Conservation (phyloP, 768 basidiomycete species). For the Suillus subalutaceus region DNA sequence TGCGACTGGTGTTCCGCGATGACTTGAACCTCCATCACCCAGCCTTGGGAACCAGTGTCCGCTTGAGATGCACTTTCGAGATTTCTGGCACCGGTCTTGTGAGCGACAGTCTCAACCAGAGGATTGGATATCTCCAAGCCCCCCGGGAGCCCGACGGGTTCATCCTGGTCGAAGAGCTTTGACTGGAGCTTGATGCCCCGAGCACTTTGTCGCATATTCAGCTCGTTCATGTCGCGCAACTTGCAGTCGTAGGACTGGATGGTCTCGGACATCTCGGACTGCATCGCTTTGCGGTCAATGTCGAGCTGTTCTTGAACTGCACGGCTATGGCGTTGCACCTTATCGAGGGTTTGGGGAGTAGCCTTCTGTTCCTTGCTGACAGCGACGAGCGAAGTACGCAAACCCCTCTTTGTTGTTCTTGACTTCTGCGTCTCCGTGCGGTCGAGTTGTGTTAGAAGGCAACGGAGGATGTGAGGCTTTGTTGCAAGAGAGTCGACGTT, state of each 20-base stretch:
- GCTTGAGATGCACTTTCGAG: background rate
- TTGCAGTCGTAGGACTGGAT: background rate
- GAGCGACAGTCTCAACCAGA: background rate
- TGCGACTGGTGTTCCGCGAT: background rate
- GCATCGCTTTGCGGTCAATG: background rate
- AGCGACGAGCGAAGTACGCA: background rate
- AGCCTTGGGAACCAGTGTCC: background rate
- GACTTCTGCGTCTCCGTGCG: background rate
- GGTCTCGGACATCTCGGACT: background rate
- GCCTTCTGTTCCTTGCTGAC: background rate
- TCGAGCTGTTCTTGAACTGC: background rate
- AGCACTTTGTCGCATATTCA: background rate
- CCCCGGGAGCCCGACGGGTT: background rate
- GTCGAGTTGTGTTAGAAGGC: background rate
- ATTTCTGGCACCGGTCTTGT: background rate
- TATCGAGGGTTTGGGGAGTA: background rate
- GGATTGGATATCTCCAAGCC: background rate
- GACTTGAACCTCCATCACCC: background rate
- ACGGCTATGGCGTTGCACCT: background rate
- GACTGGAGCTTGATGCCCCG: constrained; percentile 2
- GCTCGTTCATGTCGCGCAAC: background rate
- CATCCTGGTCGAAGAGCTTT: background rate
- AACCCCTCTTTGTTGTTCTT: background rate
- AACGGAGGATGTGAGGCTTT: background rate
- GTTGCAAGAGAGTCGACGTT: background rate